Conservation (phyloP, 768 basidiomycete genomes). For the Suillus brevipes region DNA sequence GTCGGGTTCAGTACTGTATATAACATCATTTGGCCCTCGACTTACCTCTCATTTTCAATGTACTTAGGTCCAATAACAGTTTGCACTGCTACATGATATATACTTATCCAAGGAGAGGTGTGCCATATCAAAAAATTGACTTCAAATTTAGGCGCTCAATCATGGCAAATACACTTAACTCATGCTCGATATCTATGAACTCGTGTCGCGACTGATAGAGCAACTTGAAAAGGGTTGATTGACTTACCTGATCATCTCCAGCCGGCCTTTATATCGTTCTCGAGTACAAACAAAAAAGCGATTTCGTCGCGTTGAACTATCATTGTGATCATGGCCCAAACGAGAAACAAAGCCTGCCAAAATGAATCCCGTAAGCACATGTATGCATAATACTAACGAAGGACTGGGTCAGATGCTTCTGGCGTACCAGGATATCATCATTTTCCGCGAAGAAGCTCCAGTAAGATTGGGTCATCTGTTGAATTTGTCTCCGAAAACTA, state of each 20-base stretch:
- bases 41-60: neutral
- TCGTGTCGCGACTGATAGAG: neutral
- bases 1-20: neutral
- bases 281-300: neutral
- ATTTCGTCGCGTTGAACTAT: neutral
- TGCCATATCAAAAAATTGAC: neutral
- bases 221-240: neutral
- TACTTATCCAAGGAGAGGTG: neutral
- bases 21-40: neutral
- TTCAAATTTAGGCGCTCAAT: neutral
- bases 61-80: neutral
- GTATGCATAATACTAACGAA: neutral
- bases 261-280: neutral
- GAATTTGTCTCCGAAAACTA: constrained; percentile 27
- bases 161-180: neutral
- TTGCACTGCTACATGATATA: neutral
- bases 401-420: neutral
- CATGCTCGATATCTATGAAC: neutral
- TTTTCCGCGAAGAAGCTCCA: neutral
- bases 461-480: neutral
- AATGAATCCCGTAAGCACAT: neutral
- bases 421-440: neutral
- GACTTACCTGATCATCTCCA: neutral
- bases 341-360: neutral
- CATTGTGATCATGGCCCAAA: neutral